Base-by-base conservation (phyloP, 345 rosid species). In the Bruguiera gymnorhiza region DNA sequence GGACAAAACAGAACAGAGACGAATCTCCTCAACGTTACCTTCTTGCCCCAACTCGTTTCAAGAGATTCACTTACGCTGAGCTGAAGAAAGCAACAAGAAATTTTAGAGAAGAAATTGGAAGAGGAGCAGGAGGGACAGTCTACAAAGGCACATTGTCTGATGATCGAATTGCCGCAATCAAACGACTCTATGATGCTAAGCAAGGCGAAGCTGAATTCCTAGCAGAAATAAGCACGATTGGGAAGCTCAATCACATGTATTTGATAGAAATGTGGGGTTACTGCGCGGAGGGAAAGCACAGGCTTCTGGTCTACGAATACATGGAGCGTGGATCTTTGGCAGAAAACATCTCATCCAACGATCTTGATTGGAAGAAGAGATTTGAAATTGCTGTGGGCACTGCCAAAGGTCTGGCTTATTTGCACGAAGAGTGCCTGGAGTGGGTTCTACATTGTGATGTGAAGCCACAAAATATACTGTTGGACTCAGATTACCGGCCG, bases 181-280 rank as follows among this genome's bases (percentile, higher is more conserved):
- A n/a, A n/a, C n/a, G n/a, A n/a, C n/a, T n/a, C n/a, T n/a, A n/a
- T n/a, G n/a, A n/a, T n/a, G n/a, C n/a, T n/a, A n/a, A n/a, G n/a
- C n/a, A n/a, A n/a, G n/a, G n/a, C n/a, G n/a, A n/a, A n/a, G n/a
- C n/a, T n/a, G n/a, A n/a, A n/a, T n/a, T n/a, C n/a, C n/a, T n/a
- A n/a, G n/a, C n/a, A n/a, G n/a, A n/a, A n/a, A 72, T 81, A 21
- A 66, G 74, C 81, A 74, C 79, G 8, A 81, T 81, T 32, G 84
- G 79, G 48, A 78, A 57, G 64, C 75, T 81, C 29, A 81, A 81
- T 36, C 84, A 81, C 73, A 81, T 75, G 79, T 61, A 75, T 62
- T 32, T 81, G 32, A 78, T 81, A 10, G 72, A 75, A 13, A 78
- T 75, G 70, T 72, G 73, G 77, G 84, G 84, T 6, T 75, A 65